A percentile compares a stretch with the other conserved stretches of the same genome.
Conservation (phyloP, 1,284 basidiomycete species). For the Lignosus rhinocerotis region DNA sequence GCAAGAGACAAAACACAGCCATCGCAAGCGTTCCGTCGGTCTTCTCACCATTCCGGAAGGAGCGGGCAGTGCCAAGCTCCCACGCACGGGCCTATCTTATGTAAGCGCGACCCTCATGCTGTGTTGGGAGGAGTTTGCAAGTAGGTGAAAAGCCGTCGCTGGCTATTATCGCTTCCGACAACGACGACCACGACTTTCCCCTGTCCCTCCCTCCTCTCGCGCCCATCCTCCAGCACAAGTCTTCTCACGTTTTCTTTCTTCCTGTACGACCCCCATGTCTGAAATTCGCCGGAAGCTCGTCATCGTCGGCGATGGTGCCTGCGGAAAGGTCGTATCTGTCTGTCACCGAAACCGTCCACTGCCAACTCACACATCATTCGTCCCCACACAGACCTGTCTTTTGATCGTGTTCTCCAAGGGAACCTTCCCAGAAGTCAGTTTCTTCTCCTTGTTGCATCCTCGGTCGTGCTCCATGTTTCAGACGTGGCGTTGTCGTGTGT, state of each 20-base stretch:
- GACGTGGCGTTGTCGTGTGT: slow-evolving; percentile 23
- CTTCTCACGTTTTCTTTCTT: not conserved
- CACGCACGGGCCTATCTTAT: slow-evolving; percentile 31
- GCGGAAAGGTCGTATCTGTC: slow-evolving; percentile 46
- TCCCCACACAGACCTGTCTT: slow-evolving; percentile 49
- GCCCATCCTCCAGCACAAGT: slow-evolving; percentile 15
- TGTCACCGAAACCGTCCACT: slow-evolving; percentile 18
- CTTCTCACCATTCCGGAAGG: not conserved
- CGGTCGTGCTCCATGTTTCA: not conserved
- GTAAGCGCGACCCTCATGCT: slow-evolving; percentile 26
- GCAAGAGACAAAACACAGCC: not conserved
- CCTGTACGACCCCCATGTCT: slow-evolving; percentile 35
- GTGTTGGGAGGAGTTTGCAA: slow-evolving; percentile 33
- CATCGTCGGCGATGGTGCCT: slow-evolving; percentile 61
- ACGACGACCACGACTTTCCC: slow-evolving; percentile 21
- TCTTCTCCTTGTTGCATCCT: not conserved
- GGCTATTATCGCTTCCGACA: slow-evolving; percentile 30
- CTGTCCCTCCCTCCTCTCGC: slow-evolving; percentile 18
- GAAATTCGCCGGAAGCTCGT: slow-evolving; percentile 57
- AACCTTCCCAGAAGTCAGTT: slow-evolving; percentile 71
- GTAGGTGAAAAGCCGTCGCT: slow-evolving; percentile 32
- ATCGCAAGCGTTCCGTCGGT: not conserved
- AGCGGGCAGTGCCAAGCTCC: slow-evolving; percentile 13
- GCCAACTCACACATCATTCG: slow-evolving; percentile 21
- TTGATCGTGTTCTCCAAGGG: slow-evolving; percentile 71